A percentile compares a stretch with the other conserved stretches of the same genome.
phyloP scores from a whole-genome alignment of 257 asterid species.

The Przewalskia tangutica region DNA sequence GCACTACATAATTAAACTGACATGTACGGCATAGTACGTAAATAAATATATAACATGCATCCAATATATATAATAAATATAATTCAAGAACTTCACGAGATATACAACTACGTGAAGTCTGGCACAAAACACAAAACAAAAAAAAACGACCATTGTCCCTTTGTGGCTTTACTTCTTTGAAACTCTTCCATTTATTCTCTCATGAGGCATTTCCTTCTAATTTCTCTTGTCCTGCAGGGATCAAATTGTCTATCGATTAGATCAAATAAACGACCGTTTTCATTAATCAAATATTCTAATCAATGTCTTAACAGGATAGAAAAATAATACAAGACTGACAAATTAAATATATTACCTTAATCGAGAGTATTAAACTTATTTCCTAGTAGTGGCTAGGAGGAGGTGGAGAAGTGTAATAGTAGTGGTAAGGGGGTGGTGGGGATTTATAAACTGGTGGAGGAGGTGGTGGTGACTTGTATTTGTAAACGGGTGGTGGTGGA shows the following conservation, averaged over 20 bases:
- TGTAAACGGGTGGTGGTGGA: no score
- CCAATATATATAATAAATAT: not conserved
- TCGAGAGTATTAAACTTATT: no score
- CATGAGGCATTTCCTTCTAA: not conserved
- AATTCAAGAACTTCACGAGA: not conserved
- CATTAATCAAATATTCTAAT: not conserved
- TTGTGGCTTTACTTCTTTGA: not conserved
- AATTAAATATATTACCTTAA: no score
- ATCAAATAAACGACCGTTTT: not conserved
- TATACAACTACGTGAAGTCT: constrained; percentile 7
- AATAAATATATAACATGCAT: not conserved
- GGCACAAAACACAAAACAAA: not conserved
- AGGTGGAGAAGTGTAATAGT: not conserved
- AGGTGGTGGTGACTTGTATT: no score
- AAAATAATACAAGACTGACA: no score
- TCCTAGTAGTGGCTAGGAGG: not conserved
- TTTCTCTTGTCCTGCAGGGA: not conserved
- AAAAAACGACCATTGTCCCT: not conserved
- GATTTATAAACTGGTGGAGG: no score
- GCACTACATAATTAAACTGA: not conserved
- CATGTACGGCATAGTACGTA: not conserved
- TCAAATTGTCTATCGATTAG: not conserved
- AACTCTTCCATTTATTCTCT: not conserved
- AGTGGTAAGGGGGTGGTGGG: not conserved
- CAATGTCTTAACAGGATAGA: no score